Base-by-base conservation (phyloP, 2,329 filamentous ascomycete species). In the Dactylellina haptotyla region DNA sequence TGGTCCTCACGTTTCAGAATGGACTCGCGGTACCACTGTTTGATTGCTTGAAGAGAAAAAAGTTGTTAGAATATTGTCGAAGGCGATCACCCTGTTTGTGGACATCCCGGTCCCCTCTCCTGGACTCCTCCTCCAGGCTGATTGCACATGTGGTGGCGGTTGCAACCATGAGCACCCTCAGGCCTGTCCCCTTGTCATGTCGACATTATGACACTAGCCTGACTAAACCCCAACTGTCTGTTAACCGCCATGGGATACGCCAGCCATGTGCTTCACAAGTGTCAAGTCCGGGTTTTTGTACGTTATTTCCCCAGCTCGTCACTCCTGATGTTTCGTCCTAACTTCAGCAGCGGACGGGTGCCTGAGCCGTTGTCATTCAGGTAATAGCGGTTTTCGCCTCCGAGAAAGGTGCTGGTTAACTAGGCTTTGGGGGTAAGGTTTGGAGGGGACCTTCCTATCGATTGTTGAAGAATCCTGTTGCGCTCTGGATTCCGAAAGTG, bases 191-290 rank as follows among this genome's bases (percentile, higher is more conserved):
- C 41, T 63, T n/a, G 43, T 59, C 43, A 71, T 71, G 66, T 71
- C 66, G 66, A 71, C 58, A 71, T 71, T 71, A 71, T 71, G 58
- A 59, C 45, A 51, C 63, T 67, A 45, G 46, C 16, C 43, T 48
- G 53, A 56, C 62, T 56, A 37, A 56, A 56, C 30, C 51, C 25
- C 32, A 56, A 37, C 43, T 41, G 59, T 26, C 32, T 66, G 20
- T 43, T 66, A 57, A 45, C 63, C 63, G 53, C 63, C 43, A 53
- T 50, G 63, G 62, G 43, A 59, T 59, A 46, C n/a, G n/a, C 34
- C 63, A 59, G 53, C 43, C 45, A 58, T 53, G 53, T 43, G 53
- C 43, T 43, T 51, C 51, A n/a, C n/a, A 50, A 26, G 30, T 41
- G 39, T 57, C 12, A 18, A 34, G 34, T 51, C 43, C 32, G 45